These are phyloP conservation scores for Fusarium denticulatum DNA, from an alignment of 2,329 filamentous ascomycete genomes.

Conservation along the genomic window DNA sequence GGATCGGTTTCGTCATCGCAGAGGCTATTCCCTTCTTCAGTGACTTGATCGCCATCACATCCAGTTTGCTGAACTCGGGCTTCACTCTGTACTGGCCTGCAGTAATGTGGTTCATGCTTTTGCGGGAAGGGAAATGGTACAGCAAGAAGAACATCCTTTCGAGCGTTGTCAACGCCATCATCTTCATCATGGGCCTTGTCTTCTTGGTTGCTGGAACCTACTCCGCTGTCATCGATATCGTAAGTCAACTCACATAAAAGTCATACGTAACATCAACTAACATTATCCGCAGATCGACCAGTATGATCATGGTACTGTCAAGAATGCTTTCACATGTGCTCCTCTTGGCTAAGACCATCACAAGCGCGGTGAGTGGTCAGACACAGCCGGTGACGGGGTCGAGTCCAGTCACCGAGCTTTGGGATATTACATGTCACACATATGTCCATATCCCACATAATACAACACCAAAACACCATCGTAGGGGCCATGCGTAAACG, in stretches of 20 bases:
- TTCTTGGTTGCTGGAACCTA: slow-evolving; percentile 32
- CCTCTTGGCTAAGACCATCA: slow-evolving; percentile 11
- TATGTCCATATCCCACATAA: slow-evolving; percentile 32
- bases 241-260: background rate
- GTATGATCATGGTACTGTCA: slow-evolving; percentile 30
- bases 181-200: slow-evolving; percentile 31
- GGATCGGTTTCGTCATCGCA: slow-evolving; percentile 58
- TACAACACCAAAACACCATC: slow-evolving; percentile 34
- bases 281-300: slow-evolving; percentile 13
- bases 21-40: slow-evolving; percentile 78
- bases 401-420: slow-evolving; percentile 1
- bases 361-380: background rate
- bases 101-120: slow-evolving; percentile 53
- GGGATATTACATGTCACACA: slow-evolving; percentile 32
- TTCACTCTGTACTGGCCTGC: slow-evolving; percentile 53
- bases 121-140: slow-evolving; percentile 39
- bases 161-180: slow-evolving; percentile 25
- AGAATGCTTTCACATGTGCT: slow-evolving; percentile 21
- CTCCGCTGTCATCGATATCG: slow-evolving; percentile 25
- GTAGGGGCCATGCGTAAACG: slow-evolving; percentile 39
- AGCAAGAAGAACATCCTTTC: slow-evolving; percentile 25
- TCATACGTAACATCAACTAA: background rate
- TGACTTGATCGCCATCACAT: slow-evolving; percentile 65
- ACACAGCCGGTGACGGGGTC: background rate
- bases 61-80: slow-evolving; percentile 57